These are phyloP conservation scores for Cladochytrium replicatum DNA, from an alignment of 192 early-diverging fungal genomes.

Conservation along the genomic window DNA sequence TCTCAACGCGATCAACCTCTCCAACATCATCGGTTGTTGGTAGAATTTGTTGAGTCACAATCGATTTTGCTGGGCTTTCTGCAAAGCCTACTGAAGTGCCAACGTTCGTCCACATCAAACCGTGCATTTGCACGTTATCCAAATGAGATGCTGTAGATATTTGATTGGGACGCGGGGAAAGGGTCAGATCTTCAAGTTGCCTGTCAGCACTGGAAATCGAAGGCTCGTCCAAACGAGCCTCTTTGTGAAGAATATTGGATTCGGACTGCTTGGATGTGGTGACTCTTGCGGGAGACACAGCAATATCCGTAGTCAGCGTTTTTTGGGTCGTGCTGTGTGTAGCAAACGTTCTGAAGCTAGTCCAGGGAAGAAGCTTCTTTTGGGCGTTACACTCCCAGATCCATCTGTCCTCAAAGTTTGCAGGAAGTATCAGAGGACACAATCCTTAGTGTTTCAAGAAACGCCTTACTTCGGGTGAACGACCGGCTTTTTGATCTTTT, in stretches of 20 bases:
- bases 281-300: too few species aligned
- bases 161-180: not conserved
- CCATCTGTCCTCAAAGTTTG: conserved; percentile 38
- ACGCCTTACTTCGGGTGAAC: conserved; percentile 16
- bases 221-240: too few species aligned
- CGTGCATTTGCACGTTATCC: not conserved
- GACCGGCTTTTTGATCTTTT: conserved; percentile 20
- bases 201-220: too few species aligned
- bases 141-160: not conserved
- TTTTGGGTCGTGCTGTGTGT: too few species aligned
- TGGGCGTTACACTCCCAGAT: conserved; percentile 57
- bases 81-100: conserved; percentile 2
- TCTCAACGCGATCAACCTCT: not conserved
- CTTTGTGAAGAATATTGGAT: too few species aligned
- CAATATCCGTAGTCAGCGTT: too few species aligned
- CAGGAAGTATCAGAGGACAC: not conserved
- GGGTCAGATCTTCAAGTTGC: not conserved
- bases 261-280: too few species aligned
- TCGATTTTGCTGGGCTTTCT: conserved; percentile 1
- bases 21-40: not conserved
- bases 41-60: not conserved
- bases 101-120: too few species aligned
- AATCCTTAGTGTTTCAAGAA: not conserved
- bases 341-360: conserved; percentile 30
- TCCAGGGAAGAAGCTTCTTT: conserved; percentile 55